A percentile compares a stretch with the other conserved stretches of the same genome.
Evolutionary conservation across 1,284 basidiomycete genomes (phyloP).

Genomic region (Tilletia horrida): DNA sequence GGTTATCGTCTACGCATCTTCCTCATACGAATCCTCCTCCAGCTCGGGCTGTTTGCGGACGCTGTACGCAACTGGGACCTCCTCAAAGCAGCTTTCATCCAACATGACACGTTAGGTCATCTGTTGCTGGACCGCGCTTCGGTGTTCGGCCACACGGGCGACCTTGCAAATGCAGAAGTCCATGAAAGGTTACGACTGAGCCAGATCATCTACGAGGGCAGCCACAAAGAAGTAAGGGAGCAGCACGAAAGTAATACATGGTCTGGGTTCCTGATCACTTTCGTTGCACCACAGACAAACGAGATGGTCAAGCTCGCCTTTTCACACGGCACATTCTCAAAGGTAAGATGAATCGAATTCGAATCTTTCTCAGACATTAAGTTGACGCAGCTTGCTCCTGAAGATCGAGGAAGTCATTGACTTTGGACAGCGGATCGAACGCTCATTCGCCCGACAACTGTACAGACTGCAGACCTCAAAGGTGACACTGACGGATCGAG

Average conservation of each 20-base stretch:
- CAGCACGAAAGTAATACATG: neutral
- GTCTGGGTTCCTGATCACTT: neutral
- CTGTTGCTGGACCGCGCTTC: slow-evolving; percentile 2
- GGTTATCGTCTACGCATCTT: slow-evolving; percentile 8
- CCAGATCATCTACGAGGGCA: neutral
- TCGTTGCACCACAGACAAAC: neutral
- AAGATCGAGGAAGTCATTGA: slow-evolving; percentile 14
- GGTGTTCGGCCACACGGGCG: neutral
- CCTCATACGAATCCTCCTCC: neutral
- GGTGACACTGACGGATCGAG: neutral
- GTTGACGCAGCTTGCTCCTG: neutral
- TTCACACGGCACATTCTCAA: slow-evolving; percentile 3
- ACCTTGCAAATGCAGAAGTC: neutral
- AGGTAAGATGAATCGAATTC: slow-evolving; percentile 2
- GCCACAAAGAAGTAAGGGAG: neutral
- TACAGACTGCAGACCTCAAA: neutral
- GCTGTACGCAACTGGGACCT: slow-evolving; percentile 1
- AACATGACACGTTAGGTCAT: slow-evolving; percentile 4
- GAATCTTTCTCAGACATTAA: too few species aligned
- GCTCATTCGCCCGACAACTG: neutral
- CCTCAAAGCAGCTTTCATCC: slow-evolving; percentile 13
- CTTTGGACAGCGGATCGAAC: slow-evolving; percentile 1
- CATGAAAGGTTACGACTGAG: neutral
- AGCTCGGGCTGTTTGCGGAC: neutral
- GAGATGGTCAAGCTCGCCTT: slow-evolving; percentile 11